phyloP scores from a whole-genome alignment of 1,284 basidiomycete species.

The Cryptococcus hybrid region DNA sequence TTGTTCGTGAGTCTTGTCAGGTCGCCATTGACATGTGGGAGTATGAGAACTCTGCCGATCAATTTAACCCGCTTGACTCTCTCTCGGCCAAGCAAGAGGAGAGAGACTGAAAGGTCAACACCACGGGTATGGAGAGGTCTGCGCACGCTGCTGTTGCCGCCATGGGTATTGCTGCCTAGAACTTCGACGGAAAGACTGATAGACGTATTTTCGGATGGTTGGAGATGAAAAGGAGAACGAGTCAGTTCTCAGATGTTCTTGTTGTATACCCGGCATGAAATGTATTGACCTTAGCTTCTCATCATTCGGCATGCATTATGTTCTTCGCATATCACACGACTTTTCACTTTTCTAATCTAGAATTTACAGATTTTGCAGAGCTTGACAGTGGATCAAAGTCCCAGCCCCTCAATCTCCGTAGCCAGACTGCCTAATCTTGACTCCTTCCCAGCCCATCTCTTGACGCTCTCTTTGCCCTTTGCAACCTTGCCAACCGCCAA shows the following conservation, averaged over 20 bases:
- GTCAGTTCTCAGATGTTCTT: background rate
- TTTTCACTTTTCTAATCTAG: background rate
- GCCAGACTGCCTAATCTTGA: slow-evolving; percentile 47
- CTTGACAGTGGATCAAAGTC: background rate
- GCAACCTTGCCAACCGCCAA: slow-evolving; percentile 41
- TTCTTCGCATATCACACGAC: background rate
- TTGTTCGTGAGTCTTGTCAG: slow-evolving; percentile 94
- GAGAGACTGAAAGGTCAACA: slow-evolving; percentile 20
- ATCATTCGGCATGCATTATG: background rate
- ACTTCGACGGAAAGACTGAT: too few relatives aligned
- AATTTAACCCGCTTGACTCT: slow-evolving; percentile 79
- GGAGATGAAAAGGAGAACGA: too few relatives aligned
- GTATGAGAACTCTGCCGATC: slow-evolving; percentile 80
- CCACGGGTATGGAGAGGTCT: slow-evolving; percentile 49
- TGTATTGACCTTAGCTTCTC: background rate
- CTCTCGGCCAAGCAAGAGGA: slow-evolving; percentile 30
- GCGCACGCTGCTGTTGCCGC: slow-evolving; percentile 40
- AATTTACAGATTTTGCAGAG: background rate
- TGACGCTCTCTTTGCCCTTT: slow-evolving; percentile 32
- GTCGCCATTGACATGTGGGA: slow-evolving; percentile 98
- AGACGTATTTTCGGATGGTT: too few relatives aligned
- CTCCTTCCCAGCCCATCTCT: slow-evolving; percentile 38
- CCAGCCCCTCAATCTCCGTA: slow-evolving; percentile 33
- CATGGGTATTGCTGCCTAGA: slow-evolving; percentile 22
- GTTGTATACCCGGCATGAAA: slow-evolving; percentile 10